Evolutionary conservation across 257 asterid genomes (phyloP).

Genomic region (Rehmannia glutinosa): DNA sequence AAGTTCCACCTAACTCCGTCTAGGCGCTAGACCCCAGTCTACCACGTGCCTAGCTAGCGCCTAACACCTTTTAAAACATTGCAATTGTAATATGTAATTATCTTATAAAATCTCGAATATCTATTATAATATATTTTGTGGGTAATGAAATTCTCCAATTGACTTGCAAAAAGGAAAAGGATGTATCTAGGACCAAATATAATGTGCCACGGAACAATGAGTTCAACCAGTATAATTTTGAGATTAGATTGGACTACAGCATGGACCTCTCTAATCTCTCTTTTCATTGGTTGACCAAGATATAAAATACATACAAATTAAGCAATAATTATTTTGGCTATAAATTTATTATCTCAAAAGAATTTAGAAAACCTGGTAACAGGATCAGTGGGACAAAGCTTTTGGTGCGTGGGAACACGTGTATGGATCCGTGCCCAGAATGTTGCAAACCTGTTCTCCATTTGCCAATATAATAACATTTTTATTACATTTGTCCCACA

Average conservation of each 20-base stretch:
- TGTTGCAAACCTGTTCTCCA: too few relatives aligned
- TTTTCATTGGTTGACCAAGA: background rate
- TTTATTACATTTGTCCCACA: background rate
- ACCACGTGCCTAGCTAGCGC: too few relatives aligned
- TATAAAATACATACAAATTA: background rate
- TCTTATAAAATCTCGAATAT: background rate
- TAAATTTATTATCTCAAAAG: background rate
- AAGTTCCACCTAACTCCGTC: too few relatives aligned
- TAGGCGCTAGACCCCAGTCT: too few relatives aligned
- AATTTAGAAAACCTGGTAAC: background rate
- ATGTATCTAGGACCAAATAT: background rate
- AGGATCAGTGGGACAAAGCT: constrained; percentile 3
- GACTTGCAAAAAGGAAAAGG: background rate
- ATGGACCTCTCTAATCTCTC: constrained; percentile 11
- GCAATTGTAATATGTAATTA: background rate
- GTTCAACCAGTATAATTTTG: too few relatives aligned
- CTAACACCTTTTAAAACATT: too few relatives aligned
- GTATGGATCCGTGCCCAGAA: constrained; percentile 19
- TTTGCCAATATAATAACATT: background rate
- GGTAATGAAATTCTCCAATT: background rate
- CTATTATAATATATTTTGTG: background rate
- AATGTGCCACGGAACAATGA: background rate
- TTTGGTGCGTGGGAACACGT: constrained; percentile 22
- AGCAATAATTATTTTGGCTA: background rate
- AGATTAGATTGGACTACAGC: constrained; percentile 2